Conservation (phyloP, 169 alveolate genomes). For the Plasmodium gaboni region DNA sequence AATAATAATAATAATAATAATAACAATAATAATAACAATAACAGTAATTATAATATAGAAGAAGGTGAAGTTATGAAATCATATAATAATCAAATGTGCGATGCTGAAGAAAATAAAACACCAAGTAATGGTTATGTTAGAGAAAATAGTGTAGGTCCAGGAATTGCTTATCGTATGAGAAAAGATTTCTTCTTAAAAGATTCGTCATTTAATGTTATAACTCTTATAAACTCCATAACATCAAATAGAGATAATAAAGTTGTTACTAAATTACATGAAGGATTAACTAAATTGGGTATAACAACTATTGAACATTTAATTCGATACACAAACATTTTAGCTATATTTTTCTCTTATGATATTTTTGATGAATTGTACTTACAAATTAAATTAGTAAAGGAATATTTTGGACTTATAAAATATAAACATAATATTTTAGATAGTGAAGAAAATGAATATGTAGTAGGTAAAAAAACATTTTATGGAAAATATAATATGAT, state of each 20-base stretch:
- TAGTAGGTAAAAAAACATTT: conserved; percentile 3
- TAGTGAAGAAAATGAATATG: not conserved
- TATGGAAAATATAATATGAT: conserved; percentile 50
- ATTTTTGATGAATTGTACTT: conserved; percentile 75
- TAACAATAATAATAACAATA: not conserved
- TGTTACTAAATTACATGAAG: conserved; percentile 44
- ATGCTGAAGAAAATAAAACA: not conserved
- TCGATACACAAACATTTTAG: conserved; percentile 72
- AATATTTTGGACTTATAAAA: conserved; percentile 16
- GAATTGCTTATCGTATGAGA: conserved; percentile 38
- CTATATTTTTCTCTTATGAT: conserved; percentile 64
- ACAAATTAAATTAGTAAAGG: conserved; percentile 62
- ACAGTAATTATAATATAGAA: not conserved
- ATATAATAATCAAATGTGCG: conserved; percentile 15
- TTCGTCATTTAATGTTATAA: conserved; percentile 56
- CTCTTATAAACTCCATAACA: conserved; percentile 39
- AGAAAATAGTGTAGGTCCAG: conserved; percentile 9
- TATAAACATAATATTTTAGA: conserved; percentile 8
- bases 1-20: not conserved
- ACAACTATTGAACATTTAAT: conserved; percentile 59
- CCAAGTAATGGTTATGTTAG: not conserved
- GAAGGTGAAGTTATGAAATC: not conserved
- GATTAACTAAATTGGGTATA: conserved; percentile 46
- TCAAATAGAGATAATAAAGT: conserved; percentile 37
- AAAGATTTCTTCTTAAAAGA: conserved; percentile 62